Conservation (phyloP, 805 yeast genomes). For the Candida easanensis region DNA sequence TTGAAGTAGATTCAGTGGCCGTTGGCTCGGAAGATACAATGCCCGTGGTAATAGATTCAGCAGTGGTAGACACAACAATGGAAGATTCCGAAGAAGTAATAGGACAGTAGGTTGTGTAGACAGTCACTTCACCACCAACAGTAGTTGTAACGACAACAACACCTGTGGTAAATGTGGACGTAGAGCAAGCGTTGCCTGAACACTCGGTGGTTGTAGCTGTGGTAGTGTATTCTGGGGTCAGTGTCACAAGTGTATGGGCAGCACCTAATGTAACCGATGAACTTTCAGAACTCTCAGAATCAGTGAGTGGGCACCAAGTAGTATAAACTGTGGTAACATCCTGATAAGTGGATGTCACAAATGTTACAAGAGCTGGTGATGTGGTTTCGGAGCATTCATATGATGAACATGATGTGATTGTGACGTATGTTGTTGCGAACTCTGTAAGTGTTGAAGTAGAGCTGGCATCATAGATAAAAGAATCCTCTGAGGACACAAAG, state of each 20-base stretch:
- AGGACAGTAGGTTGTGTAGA: slow-evolving; percentile 27
- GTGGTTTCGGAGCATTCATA: slow-evolving; percentile 14
- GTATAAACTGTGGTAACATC: slow-evolving; percentile 28
- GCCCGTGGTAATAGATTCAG: background rate
- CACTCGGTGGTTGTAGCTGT: slow-evolving; percentile 13
- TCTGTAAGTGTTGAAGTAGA: slow-evolving; percentile 1
- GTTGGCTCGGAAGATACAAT: background rate
- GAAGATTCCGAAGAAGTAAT: no score
- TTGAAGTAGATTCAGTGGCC: no score
- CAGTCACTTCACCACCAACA: slow-evolving; percentile 29
- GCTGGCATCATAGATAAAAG: background rate
- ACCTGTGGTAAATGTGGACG: slow-evolving; percentile 12
- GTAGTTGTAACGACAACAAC: slow-evolving; percentile 32
- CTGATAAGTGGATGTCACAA: slow-evolving; percentile 33
- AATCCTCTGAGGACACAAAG: background rate
- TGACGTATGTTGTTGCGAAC: slow-evolving; percentile 17
- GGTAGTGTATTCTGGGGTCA: slow-evolving; percentile 6
- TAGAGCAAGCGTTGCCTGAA: slow-evolving; percentile 9
- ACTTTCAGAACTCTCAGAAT: background rate
- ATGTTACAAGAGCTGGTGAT: slow-evolving; percentile 20
- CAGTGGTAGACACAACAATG: background rate
- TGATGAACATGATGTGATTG: slow-evolving; percentile 22
- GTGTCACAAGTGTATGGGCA: slow-evolving; percentile 7
- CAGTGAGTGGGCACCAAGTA: slow-evolving; percentile 26
- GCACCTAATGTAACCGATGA: no score